phyloP scores from a whole-genome alignment of 441 rosid genomes.

The Gossypium lobatum region DNA sequence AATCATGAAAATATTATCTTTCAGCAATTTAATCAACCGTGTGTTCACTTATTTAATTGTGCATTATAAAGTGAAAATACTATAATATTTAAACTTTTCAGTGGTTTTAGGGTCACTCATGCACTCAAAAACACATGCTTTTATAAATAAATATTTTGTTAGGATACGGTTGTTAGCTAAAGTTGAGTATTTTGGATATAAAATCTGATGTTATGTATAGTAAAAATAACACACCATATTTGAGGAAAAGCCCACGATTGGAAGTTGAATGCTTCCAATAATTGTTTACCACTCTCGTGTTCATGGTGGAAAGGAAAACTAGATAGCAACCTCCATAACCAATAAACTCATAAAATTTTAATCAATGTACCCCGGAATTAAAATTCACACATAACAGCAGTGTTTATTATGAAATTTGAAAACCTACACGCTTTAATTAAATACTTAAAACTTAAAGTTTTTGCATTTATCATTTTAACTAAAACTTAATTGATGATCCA shows the following conservation, averaged over 20 bases:
- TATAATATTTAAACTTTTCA: not conserved
- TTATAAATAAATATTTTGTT: not conserved
- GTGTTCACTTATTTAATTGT: not conserved
- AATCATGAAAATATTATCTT: not conserved
- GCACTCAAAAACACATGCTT: slow-evolving; percentile 9
- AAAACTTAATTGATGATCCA: no score
- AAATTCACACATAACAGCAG: no score
- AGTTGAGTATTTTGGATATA: not conserved
- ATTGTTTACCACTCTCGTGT: not conserved
- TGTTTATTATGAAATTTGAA: no score
- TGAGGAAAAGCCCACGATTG: slow-evolving; percentile 13
- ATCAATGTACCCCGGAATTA: no score
- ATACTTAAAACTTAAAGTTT: no score
- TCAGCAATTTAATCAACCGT: not conserved
- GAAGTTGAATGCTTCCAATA: not conserved
- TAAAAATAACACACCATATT: not conserved
- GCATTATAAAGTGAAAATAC: not conserved
- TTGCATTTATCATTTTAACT: no score
- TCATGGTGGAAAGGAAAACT: not conserved
- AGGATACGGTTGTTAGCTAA: slow-evolving; percentile 15
- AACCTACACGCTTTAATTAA: no score
- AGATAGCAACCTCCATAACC: slow-evolving; percentile 11
- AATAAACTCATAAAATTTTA: not conserved
- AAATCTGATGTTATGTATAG: not conserved
- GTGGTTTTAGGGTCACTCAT: slow-evolving; percentile 19